Conservation (phyloP, 202 grass and related monocot genomes). For the Dendrocalamus latiflorus region DNA sequence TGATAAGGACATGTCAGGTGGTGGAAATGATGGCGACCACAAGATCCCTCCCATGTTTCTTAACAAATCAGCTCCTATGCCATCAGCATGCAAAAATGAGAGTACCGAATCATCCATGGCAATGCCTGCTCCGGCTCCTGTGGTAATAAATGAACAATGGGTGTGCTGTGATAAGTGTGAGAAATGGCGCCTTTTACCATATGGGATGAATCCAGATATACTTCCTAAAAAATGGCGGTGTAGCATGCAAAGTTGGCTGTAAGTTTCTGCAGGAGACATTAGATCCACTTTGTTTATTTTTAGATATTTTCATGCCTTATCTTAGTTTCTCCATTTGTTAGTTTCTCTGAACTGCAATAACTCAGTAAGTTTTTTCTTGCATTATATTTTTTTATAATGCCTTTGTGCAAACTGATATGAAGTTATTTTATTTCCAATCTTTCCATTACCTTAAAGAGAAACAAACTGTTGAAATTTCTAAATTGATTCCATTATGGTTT, state of each 20-base stretch:
- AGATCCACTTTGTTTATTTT: conserved; percentile 16
- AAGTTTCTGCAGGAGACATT: conserved; percentile 40
- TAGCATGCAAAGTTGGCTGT: conserved; percentile 90
- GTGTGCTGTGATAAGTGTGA: conserved; percentile 88
- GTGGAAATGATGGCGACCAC: conserved; percentile 32
- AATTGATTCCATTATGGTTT: background rate
- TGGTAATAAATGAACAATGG: conserved; percentile 89
- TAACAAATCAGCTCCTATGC: conserved; percentile 37
- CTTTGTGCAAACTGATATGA: background rate
- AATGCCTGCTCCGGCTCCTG: conserved; percentile 16
- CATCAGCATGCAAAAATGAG: conserved; percentile 23
- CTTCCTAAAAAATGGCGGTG: conserved; percentile 85
- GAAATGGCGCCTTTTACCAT: conserved; percentile 93
- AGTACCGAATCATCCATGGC: conserved; percentile 15
- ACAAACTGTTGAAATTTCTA: background rate
- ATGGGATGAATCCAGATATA: conserved; percentile 67
- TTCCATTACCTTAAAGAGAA: background rate
- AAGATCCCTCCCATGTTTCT: conserved; percentile 17
- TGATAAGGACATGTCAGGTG: conserved; percentile 39
- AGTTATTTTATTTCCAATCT: background rate
- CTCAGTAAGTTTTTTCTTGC: background rate
- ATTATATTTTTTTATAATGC: background rate
- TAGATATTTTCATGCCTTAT: background rate
- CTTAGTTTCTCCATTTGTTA: background rate
- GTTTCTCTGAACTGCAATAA: conserved; percentile 21